A percentile compares a stretch with the other conserved stretches of the same genome.
phyloP scores from a whole-genome alignment of 2,329 filamentous ascomycete species.

The Trichophyton verrucosum region DNA sequence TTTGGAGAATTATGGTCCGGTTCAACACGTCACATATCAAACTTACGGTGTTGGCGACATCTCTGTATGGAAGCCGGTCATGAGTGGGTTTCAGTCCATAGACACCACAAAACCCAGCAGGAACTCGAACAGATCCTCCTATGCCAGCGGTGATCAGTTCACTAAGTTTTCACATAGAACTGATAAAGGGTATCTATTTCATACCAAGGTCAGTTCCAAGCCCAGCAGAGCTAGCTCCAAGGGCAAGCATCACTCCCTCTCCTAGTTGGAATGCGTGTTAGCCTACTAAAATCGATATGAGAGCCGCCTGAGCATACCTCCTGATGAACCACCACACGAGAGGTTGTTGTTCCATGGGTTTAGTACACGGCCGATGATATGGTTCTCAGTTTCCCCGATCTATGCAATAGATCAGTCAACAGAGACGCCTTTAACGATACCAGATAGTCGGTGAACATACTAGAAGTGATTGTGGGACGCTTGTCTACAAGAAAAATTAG shows the following conservation, averaged over 20 bases:
- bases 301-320: conserved; percentile 23
- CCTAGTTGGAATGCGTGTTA: background rate
- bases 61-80: conserved; percentile 44
- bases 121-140: conserved; percentile 47
- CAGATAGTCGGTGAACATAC: conserved; percentile 10
- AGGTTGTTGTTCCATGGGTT: conserved; percentile 47
- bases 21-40: background rate
- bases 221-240: conserved; percentile 43
- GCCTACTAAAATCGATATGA: background rate
- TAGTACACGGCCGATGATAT: conserved; percentile 46
- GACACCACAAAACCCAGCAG: conserved; percentile 47
- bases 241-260: conserved; percentile 45
- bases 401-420: background rate
- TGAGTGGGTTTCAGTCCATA: conserved; percentile 45
- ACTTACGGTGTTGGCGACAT: conserved; percentile 43
- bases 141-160: conserved; percentile 13
- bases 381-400: conserved; percentile 47
- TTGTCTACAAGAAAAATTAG: conserved; percentile 36
- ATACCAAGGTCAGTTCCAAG: conserved; percentile 44
- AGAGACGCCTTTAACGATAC: background rate
- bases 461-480: conserved; percentile 45
- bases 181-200: background rate
- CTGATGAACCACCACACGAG: conserved; percentile 45
- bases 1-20: background rate
- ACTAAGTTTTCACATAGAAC: background rate